Base-by-base conservation (phyloP, 257 asterid species). In the Hygrophila difformis region DNA sequence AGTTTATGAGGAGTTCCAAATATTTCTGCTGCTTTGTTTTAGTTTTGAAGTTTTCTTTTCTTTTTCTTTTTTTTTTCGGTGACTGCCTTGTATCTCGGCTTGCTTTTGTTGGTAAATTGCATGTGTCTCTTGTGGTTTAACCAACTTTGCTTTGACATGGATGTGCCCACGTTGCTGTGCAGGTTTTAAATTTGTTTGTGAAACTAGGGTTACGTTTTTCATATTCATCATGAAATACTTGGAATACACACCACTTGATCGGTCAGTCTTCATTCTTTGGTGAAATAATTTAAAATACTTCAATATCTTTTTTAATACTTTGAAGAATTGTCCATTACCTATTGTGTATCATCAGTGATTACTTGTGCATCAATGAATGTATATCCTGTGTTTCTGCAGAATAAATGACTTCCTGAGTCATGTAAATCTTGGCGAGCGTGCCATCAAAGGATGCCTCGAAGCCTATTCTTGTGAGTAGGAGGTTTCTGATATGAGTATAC, bases 371-470 rank as follows among this genome's bases (percentile, higher is more conserved):
- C 49, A 11, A 28, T 53, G 9, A 12, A 24, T n/a, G 35, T 1
- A 5, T 57, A 15, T 53, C 34, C 44, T 62, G 18, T 62, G 18
- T 48, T 19, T 41, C 45, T 50, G 31, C 73, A 91, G 95, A 46
- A 76, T 91, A 33, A 82, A 87, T 68, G 79, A 78, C 50, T 91
- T 91, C 67, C 62, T 91, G 72, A 78, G 77, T 56, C 72, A 69
- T 35, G 73, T 91, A 59, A 73, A 84, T 71, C 95, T 91, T 62
- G 99, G 97, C 58, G 93, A 81, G 46, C 89, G 94, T n/a, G 78
- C 94, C 12, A 75, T 91, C 57, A 78, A 58, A 74, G 97, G 93
- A 39, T 76, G 84, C 70, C 68, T 91, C 6, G 99, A 91, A 64
- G 94, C 97, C 20, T 91, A 82, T 74, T 91, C 97, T 40, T 91